These are phyloP conservation scores for Fragaria nilgerrensis DNA, from an alignment of 306 rosid species.

Conservation along the genomic window DNA sequence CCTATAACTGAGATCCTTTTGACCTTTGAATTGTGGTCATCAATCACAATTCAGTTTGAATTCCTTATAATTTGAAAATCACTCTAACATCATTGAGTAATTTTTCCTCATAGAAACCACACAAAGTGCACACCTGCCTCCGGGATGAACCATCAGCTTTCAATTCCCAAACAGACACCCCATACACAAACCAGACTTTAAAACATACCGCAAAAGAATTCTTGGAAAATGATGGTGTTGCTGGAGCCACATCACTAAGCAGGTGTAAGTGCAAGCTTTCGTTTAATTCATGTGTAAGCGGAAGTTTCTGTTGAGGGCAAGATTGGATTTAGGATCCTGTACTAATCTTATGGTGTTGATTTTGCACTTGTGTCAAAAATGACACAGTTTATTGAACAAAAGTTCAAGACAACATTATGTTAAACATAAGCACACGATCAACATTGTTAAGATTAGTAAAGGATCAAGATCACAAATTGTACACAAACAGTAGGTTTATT, in stretches of 20 bases:
- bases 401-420: neutral
- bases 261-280: constrained; percentile 50
- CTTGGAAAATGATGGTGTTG: constrained; percentile 34
- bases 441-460: neutral
- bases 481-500: neutral
- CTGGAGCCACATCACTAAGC: constrained; percentile 36
- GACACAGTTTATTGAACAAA: neutral
- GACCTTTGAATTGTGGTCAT: too few relatives aligned
- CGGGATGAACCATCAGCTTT: constrained; percentile 18
- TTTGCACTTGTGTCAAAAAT: neutral
- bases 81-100: too few relatives aligned
- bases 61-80: too few relatives aligned
- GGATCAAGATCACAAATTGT: neutral
- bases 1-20: too few relatives aligned
- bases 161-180: constrained; percentile 27
- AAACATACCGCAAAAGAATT: constrained; percentile 39
- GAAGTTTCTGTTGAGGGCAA: constrained; percentile 17
- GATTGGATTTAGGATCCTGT: neutral
- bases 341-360: neutral
- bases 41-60: too few relatives aligned
- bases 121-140: constrained; percentile 12
- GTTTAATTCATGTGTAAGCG: neutral
- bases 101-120: constrained; percentile 36
- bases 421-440: neutral
- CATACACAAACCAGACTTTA: constrained; percentile 43